These are phyloP conservation scores for Candida sanyiensis DNA, from an alignment of 805 yeast genomes.

Conservation along the genomic window DNA sequence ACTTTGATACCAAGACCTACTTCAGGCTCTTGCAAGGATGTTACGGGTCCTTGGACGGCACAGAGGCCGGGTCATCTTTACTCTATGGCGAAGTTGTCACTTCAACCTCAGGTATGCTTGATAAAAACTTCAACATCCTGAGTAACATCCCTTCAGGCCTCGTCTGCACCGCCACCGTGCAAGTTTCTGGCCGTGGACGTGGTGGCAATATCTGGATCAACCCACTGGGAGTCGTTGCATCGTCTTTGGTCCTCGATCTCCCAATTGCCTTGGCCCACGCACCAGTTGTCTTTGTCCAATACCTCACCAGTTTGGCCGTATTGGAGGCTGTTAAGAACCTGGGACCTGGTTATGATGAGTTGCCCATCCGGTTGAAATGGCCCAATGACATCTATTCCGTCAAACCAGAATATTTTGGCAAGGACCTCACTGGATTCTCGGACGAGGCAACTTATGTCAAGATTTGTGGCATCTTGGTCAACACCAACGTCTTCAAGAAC, in stretches of 20 bases:
- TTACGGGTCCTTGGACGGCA: slow-evolving; percentile 27
- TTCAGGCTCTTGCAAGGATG: slow-evolving; percentile 37
- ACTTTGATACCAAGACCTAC: slow-evolving; percentile 59
- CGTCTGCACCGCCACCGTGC: slow-evolving; percentile 68
- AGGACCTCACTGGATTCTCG: slow-evolving; percentile 38
- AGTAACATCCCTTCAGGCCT: slow-evolving; percentile 60
- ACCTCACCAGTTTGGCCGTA: slow-evolving; percentile 74
- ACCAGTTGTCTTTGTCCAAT: slow-evolving; percentile 80
- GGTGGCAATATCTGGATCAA: slow-evolving; percentile 95
- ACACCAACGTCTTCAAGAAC: slow-evolving; percentile 60
- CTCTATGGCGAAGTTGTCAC: slow-evolving; percentile 86
- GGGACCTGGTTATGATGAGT: slow-evolving; percentile 54
- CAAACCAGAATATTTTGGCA: slow-evolving; percentile 54
- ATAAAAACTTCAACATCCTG: slow-evolving; percentile 59
- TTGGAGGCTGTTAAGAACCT: slow-evolving; percentile 69
- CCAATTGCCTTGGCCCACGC: slow-evolving; percentile 39
- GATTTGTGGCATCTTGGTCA: slow-evolving; percentile 79
- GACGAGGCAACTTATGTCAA: slow-evolving; percentile 66
- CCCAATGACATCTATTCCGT: slow-evolving; percentile 87
- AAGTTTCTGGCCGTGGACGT: slow-evolving; percentile 88
- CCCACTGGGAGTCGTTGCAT: slow-evolving; percentile 87
- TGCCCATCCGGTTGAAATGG: slow-evolving; percentile 89
- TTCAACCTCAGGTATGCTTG: slow-evolving; percentile 77
- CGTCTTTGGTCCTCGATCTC: slow-evolving; percentile 62
- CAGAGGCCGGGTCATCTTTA: slow-evolving; percentile 53